Evolutionary conservation across 768 basidiomycete species (phyloP), one percentile per base, ranked within the genome.

Genomic region (Glaciozyma martinii): DNA sequence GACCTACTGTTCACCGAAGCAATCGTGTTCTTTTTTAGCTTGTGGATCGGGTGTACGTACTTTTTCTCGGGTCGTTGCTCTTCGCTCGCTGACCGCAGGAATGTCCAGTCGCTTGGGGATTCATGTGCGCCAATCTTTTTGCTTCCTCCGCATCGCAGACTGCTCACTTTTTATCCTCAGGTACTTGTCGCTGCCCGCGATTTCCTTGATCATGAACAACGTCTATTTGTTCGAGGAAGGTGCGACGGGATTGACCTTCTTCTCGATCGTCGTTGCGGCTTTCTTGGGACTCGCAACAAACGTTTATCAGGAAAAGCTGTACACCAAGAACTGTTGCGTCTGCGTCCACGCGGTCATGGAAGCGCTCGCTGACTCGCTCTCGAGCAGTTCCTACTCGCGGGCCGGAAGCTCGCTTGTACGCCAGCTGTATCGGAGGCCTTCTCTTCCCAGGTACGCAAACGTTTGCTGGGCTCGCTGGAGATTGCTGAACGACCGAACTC

Each of bases 1-100:
- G 86, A 82, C 62, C 76, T 88, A 27, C 76, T 88, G 65, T 64
- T 82, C 27, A 86, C 86, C 0, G 90, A 90, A 73, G 86, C 86
- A 0, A 80, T 85, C 32, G 87, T 90, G 13, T 75, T 81, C 1
- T 83, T 83, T 67, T 87, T 90, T 59, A 73, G 74, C 5, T 54
- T 76, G 0, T 77, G 76, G 75, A 67, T 76, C 25, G 62, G 57
- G 0, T 72, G 85, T 84, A 19, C 25, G 54, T 21, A 8, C 9
- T 43, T 15, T 42, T n/a, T 25, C 47, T 40, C 40, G 5, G 0
- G 30, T 23, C 43, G 8, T 25, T n/a, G 8, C 0, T 13, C 10
- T 10, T 30, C 13, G 4, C 55, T 32, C 16, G 21, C 32, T 16
- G 0, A 16, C 46, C 21, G n/a, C 86, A 85, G 86, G 77, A 84